phyloP scores from a whole-genome alignment of 2,329 filamentous ascomycete genomes.

The Dryadomyces quercus-mongolicae region DNA sequence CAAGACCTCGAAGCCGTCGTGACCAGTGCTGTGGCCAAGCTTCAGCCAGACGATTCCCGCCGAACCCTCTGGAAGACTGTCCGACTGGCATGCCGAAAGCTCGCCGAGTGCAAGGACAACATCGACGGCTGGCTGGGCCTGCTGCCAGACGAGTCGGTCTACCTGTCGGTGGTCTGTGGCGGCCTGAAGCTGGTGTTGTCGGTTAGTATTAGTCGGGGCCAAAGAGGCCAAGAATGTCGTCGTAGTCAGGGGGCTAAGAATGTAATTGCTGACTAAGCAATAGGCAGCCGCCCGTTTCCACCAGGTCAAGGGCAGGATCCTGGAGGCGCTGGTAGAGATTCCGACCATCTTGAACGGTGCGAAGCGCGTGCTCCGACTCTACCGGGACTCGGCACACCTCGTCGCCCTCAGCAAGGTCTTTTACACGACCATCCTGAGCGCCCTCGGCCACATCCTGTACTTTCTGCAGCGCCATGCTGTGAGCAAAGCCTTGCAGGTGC shows the following conservation, averaged over 20 bases:
- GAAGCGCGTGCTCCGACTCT: neutral
- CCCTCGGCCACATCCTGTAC: neutral
- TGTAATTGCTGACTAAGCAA: neutral
- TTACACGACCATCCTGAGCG: neutral
- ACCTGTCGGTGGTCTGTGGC: neutral
- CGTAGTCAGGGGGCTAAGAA: too few species aligned
- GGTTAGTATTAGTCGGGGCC: neutral
- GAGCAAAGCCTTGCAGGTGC: neutral
- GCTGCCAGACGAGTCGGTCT: neutral
- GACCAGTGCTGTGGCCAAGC: neutral
- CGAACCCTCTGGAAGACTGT: neutral
- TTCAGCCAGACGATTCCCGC: neutral
- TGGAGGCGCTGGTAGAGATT: neutral
- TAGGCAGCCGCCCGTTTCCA: neutral
- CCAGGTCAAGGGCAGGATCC: neutral
- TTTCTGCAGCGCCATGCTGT: neutral
- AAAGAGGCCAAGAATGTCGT: too few species aligned
- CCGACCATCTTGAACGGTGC: neutral
- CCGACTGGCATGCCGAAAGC: neutral
- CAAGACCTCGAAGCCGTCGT: neutral
- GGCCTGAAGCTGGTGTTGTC: neutral
- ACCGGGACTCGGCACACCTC: neutral
- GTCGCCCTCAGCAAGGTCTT: neutral
- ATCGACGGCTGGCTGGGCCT: neutral
- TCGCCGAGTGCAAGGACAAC: neutral